Base-by-base conservation (phyloP, 2,329 filamentous ascomycete genomes). In the Cladosporium sp. region DNA sequence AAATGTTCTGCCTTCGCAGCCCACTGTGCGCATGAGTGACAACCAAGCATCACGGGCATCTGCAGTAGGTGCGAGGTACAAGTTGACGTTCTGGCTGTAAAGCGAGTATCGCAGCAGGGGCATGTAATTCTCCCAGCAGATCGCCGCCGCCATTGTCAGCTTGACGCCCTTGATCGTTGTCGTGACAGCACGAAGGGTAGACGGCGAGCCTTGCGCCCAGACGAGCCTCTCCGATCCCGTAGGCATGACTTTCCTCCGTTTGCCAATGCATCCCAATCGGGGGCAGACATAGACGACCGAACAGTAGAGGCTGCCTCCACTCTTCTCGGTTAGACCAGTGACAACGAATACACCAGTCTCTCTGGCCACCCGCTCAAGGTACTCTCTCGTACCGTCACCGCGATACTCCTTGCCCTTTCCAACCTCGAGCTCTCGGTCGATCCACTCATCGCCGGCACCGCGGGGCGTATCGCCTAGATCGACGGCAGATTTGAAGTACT, bases 61-160 rank as follows among this genome's bases (percentile, higher is more conserved):
- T 1, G 93, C 93, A 0, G 93, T 97, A 0, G 94, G 94, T 0
- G 93, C 93, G 1, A 97, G 86, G 78, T 94, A 97, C 14, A 97
- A 80, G 76, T 96, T 96, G 73, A 97, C 88, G 74, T 96, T 96
- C 78, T 97, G 94, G 2, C 87, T 85, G 77, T 97, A 98, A 44
- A 97, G 83, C 18, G 88, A 85, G 75, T 96, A 91, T 21, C 94
- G 86, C 8, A 97, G 82, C 21, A 97, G 81, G 0, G 93, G 93
- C 93, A 97, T 97, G 80, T 94, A 96, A 77, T 91, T 97, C 78
- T 98, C 93, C 93, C 93, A 97, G 82, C 93, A 97, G 70, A 98
- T 96, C 3, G 93, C 94, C 3, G 91, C 88, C 0, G 90, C 93
- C 67, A 97, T 85, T 65, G 91, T 94, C 67, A 97, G 80, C 69